A percentile compares a stretch with the other conserved stretches of the same genome.
Evolutionary conservation across 805 yeast genomes (phyloP).

Genomic region (Citeromyces nyonsensis): DNA sequence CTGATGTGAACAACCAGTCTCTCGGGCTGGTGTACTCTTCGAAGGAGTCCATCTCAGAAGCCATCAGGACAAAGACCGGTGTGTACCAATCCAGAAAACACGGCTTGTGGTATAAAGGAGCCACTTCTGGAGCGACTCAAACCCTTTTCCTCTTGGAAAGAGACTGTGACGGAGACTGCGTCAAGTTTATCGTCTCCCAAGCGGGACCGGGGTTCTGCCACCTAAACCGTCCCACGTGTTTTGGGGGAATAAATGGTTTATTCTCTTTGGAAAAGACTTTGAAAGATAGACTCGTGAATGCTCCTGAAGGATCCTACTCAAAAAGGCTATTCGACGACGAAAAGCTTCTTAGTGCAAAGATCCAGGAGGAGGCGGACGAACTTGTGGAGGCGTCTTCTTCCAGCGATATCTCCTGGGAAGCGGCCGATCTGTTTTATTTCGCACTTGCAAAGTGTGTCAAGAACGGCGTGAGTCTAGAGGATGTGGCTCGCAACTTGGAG

Average conservation of each 20-base stretch:
- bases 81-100: constrained; percentile 88
- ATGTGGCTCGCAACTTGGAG: constrained; percentile 75
- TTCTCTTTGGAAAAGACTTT: constrained; percentile 54
- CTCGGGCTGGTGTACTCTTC: constrained; percentile 91
- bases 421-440: constrained; percentile 72
- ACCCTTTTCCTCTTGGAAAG: constrained; percentile 44
- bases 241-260: constrained; percentile 58
- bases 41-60: constrained; percentile 61
- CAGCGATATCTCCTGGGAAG: constrained; percentile 83
- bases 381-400: constrained; percentile 65
- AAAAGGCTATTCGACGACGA: constrained; percentile 74
- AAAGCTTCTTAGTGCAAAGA: constrained; percentile 64
- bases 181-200: constrained; percentile 78
- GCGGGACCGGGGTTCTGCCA: constrained; percentile 89
- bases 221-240: constrained; percentile 67
- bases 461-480: constrained; percentile 65
- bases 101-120: constrained; percentile 94
- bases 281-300: constrained; percentile 39
- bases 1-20: constrained; percentile 50
- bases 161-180: constrained; percentile 90
- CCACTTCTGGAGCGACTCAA: constrained; percentile 94
- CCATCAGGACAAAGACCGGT: constrained; percentile 70
- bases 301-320: constrained; percentile 94
- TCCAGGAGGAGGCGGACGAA: constrained; percentile 94
- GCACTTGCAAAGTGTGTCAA: constrained; percentile 39